Base-by-base conservation (phyloP, 2,329 filamentous ascomycete genomes). In the Penicillium decumbens region DNA sequence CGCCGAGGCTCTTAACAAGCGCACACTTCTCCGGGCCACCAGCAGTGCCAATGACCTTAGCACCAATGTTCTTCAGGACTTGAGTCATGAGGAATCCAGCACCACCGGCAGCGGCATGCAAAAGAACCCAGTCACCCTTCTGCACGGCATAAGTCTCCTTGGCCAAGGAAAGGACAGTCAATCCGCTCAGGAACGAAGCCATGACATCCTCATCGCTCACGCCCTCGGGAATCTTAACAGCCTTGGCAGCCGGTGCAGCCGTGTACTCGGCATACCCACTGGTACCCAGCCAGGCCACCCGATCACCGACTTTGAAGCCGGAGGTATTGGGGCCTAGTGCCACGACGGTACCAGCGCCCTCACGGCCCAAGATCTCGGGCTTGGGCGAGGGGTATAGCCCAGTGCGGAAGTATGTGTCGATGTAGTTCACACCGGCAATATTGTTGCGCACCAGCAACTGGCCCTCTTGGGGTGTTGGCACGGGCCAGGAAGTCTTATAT, bases 341-440 rank as follows among this genome's bases (percentile, higher is more conserved):
- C 35, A 84, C 82, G 55, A 95, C 73, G 35, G 79, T 83, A 53
- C 91, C 90, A 50, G 82, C 80, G 51, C 79, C 88, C 75, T 96
- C 91, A 61, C 86, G 85, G 54, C 91, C 90, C 18, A 92, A 84
- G 43, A 85, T 83, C 61, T 87, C 80, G 4, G 90, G 91, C 60
- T 87, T 82, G 1, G 74, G 67, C 0, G 86, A 78, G 1, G 83
- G 75, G 76, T 95, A 95, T 43, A 95, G 80, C 9, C 91, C 91
- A 10, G 80, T 83, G 67, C 91, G 89, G 80, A 91, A 95, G 73
- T 95, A 95, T 33, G 81, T 95, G 71, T 95, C 91, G 63, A 95
- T 95, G 73, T 81, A 95, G 73, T 95, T 95, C 53, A 95, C 76
- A 51, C 90, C 91, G 42, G 86, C 78, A 66, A 81, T 87, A 56